Conservation (phyloP, 2,329 filamentous ascomycete species). For the Parastagonospora avenae region DNA sequence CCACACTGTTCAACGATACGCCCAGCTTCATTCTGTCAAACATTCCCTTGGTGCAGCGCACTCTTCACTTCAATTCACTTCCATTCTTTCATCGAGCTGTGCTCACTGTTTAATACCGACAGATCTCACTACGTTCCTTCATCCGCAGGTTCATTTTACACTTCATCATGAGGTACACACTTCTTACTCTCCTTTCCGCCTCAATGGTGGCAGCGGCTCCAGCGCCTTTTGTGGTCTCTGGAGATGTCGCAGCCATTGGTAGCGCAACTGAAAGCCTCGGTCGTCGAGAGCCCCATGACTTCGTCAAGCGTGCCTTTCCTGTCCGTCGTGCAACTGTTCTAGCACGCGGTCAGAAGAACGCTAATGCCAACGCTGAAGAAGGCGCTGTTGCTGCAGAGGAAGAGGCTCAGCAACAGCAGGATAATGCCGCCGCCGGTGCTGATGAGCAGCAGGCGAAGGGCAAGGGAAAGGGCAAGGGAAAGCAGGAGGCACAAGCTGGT, state of each 20-base stretch:
- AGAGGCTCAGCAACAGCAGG: constrained; percentile 6
- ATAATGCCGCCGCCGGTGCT: neutral
- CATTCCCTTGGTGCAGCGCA: constrained; percentile 41
- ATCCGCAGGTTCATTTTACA: constrained; percentile 3
- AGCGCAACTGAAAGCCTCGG: constrained; percentile 28
- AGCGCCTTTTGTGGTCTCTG: constrained; percentile 35
- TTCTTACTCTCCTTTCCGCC: constrained; percentile 42
- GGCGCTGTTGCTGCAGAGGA: constrained; percentile 5
- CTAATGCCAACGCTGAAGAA: constrained; percentile 11
- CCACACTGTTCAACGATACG: constrained; percentile 16
- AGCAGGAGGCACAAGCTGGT: constrained; percentile 3
- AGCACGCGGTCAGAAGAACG: constrained; percentile 18
- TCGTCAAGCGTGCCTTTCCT: constrained; percentile 32
- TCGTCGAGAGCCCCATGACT: constrained; percentile 30
- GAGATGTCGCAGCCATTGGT: constrained; percentile 19
- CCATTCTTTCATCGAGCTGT: constrained; percentile 42
- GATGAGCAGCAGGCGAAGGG: constrained; percentile 4
- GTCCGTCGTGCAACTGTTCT: constrained; percentile 33
- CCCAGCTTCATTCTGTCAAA: constrained; percentile 20
- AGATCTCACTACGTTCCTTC: constrained; percentile 29
- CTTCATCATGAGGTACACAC: constrained; percentile 43
- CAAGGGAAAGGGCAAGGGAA: constrained; percentile 1
- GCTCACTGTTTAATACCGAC: constrained; percentile 38
- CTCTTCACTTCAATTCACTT: constrained; percentile 30
- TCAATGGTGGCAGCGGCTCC: constrained; percentile 41